Evolutionary conservation across 495 filamentous ascomycete genomes (phyloP).

Genomic region (Amorphotheca resinae): DNA sequence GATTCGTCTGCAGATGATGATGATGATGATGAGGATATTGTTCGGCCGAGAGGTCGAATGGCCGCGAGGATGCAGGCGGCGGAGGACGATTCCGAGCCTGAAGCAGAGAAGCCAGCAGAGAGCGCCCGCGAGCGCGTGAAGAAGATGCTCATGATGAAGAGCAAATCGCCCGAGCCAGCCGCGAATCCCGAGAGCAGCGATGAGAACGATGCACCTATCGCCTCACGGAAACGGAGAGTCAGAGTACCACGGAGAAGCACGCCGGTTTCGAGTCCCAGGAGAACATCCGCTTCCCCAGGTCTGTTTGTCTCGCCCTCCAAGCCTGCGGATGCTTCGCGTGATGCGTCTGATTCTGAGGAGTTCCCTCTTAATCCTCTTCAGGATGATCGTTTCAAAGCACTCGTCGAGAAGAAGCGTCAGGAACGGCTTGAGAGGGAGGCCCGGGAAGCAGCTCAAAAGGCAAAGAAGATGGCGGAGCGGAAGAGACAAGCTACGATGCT

Average conservation of each 20-base stretch:
- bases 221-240: conserved; percentile 16
- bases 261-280: conserved; percentile 23
- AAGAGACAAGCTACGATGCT: conserved; percentile 21
- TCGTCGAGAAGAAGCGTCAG: conserved; percentile 57
- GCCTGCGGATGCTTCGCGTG: conserved; percentile 7
- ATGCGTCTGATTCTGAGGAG: conserved; percentile 30
- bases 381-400: conserved; percentile 49
- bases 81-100: conserved; percentile 17
- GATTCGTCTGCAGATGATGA: conserved; percentile 9
- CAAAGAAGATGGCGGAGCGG: conserved; percentile 36
- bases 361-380: conserved; percentile 33
- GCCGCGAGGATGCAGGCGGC: conserved; percentile 51
- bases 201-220: conserved; percentile 16
- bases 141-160: conserved; percentile 10
- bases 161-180: conserved; percentile 13
- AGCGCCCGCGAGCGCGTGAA: conserved; percentile 17
- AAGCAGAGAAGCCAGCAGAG: conserved; percentile 7
- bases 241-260: conserved; percentile 11
- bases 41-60: conserved; percentile 55
- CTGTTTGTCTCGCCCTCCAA: conserved; percentile 32
- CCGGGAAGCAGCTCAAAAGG: conserved; percentile 35
- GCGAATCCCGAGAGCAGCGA: conserved; percentile 11
- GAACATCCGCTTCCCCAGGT: conserved; percentile 29
- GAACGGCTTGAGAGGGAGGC: conserved; percentile 56
- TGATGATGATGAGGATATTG: conserved; percentile 35